Conservation (phyloP, 305 asterid species). For the Fraxinus xanthoxyloides region DNA sequence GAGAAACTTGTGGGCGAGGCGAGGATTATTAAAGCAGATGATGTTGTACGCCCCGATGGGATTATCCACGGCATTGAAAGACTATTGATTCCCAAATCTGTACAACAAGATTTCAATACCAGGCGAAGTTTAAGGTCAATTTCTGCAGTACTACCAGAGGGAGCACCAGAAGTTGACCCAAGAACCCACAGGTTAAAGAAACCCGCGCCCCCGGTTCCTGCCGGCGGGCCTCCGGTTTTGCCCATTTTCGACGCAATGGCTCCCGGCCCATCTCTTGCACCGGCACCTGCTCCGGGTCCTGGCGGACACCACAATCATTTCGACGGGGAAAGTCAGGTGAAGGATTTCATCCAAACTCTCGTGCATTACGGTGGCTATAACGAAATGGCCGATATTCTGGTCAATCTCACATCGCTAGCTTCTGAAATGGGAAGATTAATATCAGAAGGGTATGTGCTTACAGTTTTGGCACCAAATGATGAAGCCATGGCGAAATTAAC, state of each 20-base stretch:
- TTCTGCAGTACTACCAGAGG: slow-evolving; percentile 77
- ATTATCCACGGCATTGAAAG: slow-evolving; percentile 86
- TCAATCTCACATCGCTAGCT: slow-evolving; percentile 76
- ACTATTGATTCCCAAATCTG: slow-evolving; percentile 69
- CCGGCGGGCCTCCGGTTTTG: slow-evolving; percentile 68
- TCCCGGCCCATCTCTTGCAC: slow-evolving; percentile 90
- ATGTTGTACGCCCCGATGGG: slow-evolving; percentile 80
- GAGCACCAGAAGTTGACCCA: slow-evolving; percentile 94
- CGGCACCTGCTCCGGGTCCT: slow-evolving; percentile 97
- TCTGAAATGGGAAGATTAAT: slow-evolving; percentile 89
- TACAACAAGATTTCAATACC: slow-evolving; percentile 73
- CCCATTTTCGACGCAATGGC: slow-evolving; percentile 79
- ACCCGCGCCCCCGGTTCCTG: slow-evolving; percentile 46
- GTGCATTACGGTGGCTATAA: slow-evolving; percentile 91
- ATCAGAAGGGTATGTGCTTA: slow-evolving; percentile 79
- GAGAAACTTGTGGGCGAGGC: slow-evolving; percentile 44
- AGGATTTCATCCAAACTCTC: slow-evolving; percentile 80
- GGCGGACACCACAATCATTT: slow-evolving; percentile 91
- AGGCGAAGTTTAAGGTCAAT: slow-evolving; percentile 65
- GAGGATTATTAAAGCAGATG: slow-evolving; percentile 48
- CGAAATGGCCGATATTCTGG: slow-evolving; percentile 80
- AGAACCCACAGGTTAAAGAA: slow-evolving; percentile 70
- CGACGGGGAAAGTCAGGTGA: slow-evolving; percentile 84
- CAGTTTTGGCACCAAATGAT: slow-evolving; percentile 84
- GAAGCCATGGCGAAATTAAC: slow-evolving; percentile 94